These are phyloP conservation scores for Pythium insidiosum DNA, from an alignment of 352 stramenopile species.

Conservation along the genomic window DNA sequence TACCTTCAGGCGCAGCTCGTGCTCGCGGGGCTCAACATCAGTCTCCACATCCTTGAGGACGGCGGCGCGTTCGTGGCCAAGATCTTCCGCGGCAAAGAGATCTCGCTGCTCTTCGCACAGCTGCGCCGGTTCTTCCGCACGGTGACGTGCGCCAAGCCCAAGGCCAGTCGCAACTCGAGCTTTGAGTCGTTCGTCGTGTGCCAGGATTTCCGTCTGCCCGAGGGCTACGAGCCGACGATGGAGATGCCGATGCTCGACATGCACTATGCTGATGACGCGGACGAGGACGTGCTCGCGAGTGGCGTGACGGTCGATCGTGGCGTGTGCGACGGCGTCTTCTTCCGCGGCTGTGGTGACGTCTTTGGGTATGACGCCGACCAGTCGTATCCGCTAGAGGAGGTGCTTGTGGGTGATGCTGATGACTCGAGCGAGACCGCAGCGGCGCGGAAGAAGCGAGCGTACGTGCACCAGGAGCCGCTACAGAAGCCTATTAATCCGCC, in stretches of 20 bases:
- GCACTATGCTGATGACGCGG: constrained; percentile 40
- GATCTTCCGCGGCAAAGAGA: constrained; percentile 78
- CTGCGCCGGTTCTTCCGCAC: constrained; percentile 59
- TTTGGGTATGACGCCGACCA: constrained; percentile 79
- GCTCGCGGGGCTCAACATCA: constrained; percentile 74
- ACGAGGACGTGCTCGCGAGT: constrained; percentile 19
- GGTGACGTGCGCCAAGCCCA: constrained; percentile 80
- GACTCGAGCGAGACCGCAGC: background rate
- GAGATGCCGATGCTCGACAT: constrained; percentile 65
- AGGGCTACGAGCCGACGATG: constrained; percentile 50
- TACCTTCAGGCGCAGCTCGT: constrained; percentile 79
- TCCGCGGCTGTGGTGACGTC: constrained; percentile 65
- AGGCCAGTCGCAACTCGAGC: constrained; percentile 78
- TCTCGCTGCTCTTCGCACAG: constrained; percentile 64
- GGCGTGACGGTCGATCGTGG: constrained; percentile 28
- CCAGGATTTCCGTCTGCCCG: constrained; percentile 44
- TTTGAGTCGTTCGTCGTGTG: constrained; percentile 82
- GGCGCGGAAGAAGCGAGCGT: constrained; percentile 12
- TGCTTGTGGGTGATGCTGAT: background rate
- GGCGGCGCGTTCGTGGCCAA: constrained; percentile 81
- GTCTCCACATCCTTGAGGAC: constrained; percentile 58
- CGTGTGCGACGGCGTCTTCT: constrained; percentile 52
- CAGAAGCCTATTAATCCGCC: constrained; percentile 84
- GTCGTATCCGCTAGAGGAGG: constrained; percentile 67
- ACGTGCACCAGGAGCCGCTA: constrained; percentile 67